A percentile compares a stretch with the other conserved stretches of the same genome.
phyloP scores from a whole-genome alignment of 345 rosid species.

The Trapa incisa region DNA sequence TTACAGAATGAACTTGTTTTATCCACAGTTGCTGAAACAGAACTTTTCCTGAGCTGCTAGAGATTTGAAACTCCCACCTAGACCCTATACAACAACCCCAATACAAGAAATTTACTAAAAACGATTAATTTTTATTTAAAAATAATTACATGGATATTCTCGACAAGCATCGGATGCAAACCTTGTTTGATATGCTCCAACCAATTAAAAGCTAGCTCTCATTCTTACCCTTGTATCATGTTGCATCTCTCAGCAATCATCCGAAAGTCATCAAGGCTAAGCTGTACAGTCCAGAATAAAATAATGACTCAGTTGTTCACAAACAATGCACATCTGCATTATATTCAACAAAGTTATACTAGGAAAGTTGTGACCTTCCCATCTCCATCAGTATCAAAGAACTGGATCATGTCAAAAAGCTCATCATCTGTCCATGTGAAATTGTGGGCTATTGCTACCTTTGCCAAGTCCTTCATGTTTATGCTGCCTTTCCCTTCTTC shows the following conservation, averaged over 20 bases:
- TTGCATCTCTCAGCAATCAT: slow-evolving; percentile 50
- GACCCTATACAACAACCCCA: no score
- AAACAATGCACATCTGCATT: background rate
- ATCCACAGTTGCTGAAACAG: no score
- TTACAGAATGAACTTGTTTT: no score
- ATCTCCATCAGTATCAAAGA: slow-evolving; percentile 54
- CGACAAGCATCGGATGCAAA: no score
- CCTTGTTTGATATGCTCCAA: background rate
- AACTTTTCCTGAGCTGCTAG: no score
- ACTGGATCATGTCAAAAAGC: slow-evolving; percentile 59
- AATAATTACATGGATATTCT: no score
- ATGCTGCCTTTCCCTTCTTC: slow-evolving; percentile 55
- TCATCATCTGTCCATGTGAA: slow-evolving; percentile 65
- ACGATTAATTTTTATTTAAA: no score
- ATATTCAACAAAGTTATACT: background rate
- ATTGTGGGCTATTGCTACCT: slow-evolving; percentile 50
- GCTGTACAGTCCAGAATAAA: slow-evolving; percentile 25
- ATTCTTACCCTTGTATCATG: slow-evolving; percentile 30
- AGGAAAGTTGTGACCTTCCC: slow-evolving; percentile 37
- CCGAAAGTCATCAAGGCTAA: slow-evolving; percentile 52
- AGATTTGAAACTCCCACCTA: no score
- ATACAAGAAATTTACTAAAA: no score
- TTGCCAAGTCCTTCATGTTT: slow-evolving; percentile 35
- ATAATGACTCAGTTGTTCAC: background rate
- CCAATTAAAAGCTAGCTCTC: background rate